A percentile compares a stretch with the other conserved stretches of the same genome.
These are phyloP conservation scores for Aspergillus japonicus DNA, from an alignment of 2,329 filamentous ascomycete species.

Conservation along the genomic window DNA sequence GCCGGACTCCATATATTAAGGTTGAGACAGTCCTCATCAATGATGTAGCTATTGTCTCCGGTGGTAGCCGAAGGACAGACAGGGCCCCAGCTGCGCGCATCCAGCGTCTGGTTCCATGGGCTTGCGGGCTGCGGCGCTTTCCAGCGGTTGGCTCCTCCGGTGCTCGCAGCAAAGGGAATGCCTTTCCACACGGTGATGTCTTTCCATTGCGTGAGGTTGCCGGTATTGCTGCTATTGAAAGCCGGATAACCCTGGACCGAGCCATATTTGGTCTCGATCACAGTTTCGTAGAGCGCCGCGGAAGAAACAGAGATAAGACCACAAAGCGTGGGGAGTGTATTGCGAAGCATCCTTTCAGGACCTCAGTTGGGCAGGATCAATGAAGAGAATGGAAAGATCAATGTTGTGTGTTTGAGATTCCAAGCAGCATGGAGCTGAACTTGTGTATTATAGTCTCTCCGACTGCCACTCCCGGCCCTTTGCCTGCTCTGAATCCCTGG, in stretches of 20 bases:
- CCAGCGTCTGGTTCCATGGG: not conserved
- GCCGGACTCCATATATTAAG: constrained; percentile 1
- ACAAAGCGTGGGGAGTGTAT: no score
- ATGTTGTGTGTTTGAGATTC: no score
- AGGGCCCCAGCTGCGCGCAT: not conserved
- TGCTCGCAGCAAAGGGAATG: not conserved
- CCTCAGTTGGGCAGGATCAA: no score
- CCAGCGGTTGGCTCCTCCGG: not conserved
- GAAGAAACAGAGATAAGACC: no score
- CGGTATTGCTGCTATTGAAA: not conserved
- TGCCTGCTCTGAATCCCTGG: no score
- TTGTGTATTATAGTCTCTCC: no score
- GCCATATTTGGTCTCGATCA: not conserved
- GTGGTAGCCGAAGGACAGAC: not conserved
- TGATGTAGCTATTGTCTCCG: not conserved
- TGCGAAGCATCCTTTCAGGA: no score
- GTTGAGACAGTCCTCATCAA: not conserved
- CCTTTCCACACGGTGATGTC: not conserved
- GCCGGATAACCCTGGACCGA: not conserved
- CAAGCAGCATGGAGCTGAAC: no score
- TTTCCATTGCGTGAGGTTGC: not conserved
- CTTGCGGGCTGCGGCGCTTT: not conserved
- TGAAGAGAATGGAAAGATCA: no score
- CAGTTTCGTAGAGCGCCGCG: not conserved
- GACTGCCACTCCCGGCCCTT: no score